Evolutionary conservation across 208 protist genomes (phyloP), one percentile per base, ranked within the genome.

Genomic region (Wallacemonas rigidus): DNA sequence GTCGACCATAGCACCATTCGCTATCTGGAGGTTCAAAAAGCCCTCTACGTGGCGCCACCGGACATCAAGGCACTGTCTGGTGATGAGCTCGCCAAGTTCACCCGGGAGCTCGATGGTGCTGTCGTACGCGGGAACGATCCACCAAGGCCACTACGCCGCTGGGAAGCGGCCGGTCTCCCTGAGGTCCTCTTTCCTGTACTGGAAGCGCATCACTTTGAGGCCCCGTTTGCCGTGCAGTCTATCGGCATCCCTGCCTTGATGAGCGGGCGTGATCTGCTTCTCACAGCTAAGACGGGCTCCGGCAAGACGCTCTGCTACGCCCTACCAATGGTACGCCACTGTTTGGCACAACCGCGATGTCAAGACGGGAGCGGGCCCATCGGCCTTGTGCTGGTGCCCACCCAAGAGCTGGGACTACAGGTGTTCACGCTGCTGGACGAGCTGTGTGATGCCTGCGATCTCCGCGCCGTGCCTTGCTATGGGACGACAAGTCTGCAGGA

Each of bases 221-320:
- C 75, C 26, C 93, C 93, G 9, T 97, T 98, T 72, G 89, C 94
- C 0, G 91, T 97, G 60, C 94, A 98, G 77, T 90, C 86, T 3
- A 60, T 96, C 14, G 84, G 84, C 15, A 80, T 88, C 36, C 95
- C 96, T 0, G 78, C 76, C 4, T 80, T 98, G 15, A 95, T 98
- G 85, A 77, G 60, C 17, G 96, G 96, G 2, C 84, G 94, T 3
- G 94, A 98, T 73, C 65, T 98, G 9, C 79, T 98, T 11, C 73
- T 95, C 14, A 90, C 91, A 12, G 95, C 97, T 5, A 91, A 95
- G 71, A 99, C 97, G n/a, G 97, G 97, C 7, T 96, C 88, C 1
- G 97, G 97, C 51, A 99, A 99, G 68, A 99, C 97, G 56, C 73
- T 98, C 14, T 79, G 89, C 9, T 99, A 98, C 83, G 69, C 94